Base-by-base conservation (phyloP, 2,329 filamentous ascomycete species). In the Neurospora crassa region DNA sequence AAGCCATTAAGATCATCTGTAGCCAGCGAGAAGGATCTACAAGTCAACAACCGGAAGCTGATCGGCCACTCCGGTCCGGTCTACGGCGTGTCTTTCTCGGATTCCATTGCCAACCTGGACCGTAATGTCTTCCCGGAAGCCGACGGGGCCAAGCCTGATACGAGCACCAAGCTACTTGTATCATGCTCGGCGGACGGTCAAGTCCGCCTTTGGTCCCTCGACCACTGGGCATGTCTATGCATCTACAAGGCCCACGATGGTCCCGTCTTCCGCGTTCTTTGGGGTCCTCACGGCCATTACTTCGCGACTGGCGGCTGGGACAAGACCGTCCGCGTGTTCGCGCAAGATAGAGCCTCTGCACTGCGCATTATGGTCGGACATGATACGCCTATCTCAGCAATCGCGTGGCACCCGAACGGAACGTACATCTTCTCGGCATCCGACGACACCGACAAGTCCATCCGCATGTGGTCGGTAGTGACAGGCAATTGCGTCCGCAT, bases 391-490 rank as follows among this genome's bases (percentile, higher is more conserved):
- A 92, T 97, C n/a, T 96, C 96, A 69, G 90, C 90, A 63, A 86
- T 97, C n/a, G 86, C 92, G 16, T 99, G 96, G 90, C 96, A 99
- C 77, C 93, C 95, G 0, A 99, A 99, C 79, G 93, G 93, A 20
- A 89, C 92, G 6, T 99, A 98, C 77, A 84, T 97, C 67, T 97
- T 99, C 81, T 97, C 96, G 0, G 94, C 92, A 3, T 96, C 93
- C 14, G 92, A 92, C 75, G 94, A 90, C 78, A 88, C 85, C 7
- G 89, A 99, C 81, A 95, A 95, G 80, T 96, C 94, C 0, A 92
- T 98, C 42, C 91, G 96, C 40, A 98, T 99, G 95, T 99, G 96
- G 96, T 91, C 94, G 11, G 88, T 97, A n/a, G 87, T 89, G 12
- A 95, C 91, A 10, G 96, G 96, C 40, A 90, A 91, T 73, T 93